Conservation (phyloP, 2,329 filamentous ascomycete species). For the Aspergillus sp. region DNA sequence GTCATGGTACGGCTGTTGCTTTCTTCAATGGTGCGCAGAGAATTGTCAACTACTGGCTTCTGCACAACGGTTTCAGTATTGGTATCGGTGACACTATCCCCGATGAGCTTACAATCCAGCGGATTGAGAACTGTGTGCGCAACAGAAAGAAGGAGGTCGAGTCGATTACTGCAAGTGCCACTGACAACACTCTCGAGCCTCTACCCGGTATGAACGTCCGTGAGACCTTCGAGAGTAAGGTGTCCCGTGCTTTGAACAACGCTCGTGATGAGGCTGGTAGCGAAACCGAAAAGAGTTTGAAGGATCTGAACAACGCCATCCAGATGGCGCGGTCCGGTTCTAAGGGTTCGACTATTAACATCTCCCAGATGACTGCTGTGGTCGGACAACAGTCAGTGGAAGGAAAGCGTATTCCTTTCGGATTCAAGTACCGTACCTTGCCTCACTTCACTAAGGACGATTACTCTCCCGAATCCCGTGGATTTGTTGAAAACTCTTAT, state of each 20-base stretch:
- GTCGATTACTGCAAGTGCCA: conserved; percentile 73
- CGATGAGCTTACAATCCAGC: conserved; percentile 77
- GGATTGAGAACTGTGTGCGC: conserved; percentile 80
- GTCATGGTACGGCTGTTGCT: conserved; percentile 78
- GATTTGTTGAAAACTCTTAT: conserved; percentile 98
- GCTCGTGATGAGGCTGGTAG: conserved; percentile 97
- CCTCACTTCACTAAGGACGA: conserved; percentile 99
- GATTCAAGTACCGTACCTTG: conserved; percentile 96
- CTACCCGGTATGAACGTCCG: conserved; percentile 97
- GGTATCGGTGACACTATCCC: conserved; percentile 98
- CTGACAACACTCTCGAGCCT: conserved; percentile 84
- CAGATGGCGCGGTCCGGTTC: conserved; percentile 96
- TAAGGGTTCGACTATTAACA: conserved; percentile 98
- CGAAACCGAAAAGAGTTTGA: conserved; percentile 85
- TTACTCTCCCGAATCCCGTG: conserved; percentile 93
- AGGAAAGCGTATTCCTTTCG: conserved; percentile 97
- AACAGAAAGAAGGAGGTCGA: conserved; percentile 80
- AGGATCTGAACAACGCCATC: conserved; percentile 94
- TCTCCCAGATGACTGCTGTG: conserved; percentile 98
- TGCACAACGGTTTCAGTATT: conserved; percentile 96
- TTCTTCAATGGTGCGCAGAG: conserved; percentile 97
- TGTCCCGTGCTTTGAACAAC: conserved; percentile 89
- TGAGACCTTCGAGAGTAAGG: conserved; percentile 97
- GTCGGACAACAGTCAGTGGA: conserved; percentile 98
- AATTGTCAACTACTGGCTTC: conserved; percentile 94